phyloP scores from a whole-genome alignment of 257 asterid genomes.

The Craterostigma plantagineum region DNA sequence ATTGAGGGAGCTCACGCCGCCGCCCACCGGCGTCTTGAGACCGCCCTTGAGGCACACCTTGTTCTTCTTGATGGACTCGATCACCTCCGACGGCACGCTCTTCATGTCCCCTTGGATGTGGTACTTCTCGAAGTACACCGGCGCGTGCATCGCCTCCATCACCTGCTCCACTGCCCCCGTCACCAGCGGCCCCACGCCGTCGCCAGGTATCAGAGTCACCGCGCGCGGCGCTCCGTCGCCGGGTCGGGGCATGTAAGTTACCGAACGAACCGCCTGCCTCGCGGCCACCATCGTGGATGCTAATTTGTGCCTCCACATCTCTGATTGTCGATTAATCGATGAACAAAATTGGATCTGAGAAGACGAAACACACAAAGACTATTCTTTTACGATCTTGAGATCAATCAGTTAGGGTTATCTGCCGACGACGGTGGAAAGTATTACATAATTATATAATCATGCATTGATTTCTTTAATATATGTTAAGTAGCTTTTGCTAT shows the following conservation, averaged over 20 bases:
- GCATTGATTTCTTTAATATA: no score
- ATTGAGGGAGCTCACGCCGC: conserved; percentile 87
- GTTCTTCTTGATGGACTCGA: conserved; percentile 71
- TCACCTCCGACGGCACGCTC: conserved; percentile 43
- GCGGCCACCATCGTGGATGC: no score
- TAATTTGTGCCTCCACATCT: no score
- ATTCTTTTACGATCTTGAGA: no score
- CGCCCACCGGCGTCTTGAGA: conserved; percentile 80
- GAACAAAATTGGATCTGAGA: no score
- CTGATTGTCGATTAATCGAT: no score
- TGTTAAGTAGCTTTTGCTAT: no score
- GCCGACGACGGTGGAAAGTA: no score
- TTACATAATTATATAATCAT: no score
- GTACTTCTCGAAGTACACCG: conserved; percentile 68
- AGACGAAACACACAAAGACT: no score
- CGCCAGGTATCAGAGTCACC: conserved; percentile 83
- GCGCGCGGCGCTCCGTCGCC: conserved; percentile 80
- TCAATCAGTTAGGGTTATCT: no score
- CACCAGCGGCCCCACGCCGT: conserved; percentile 89
- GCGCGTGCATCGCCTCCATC: conserved; percentile 97
- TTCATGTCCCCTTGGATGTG: conserved; percentile 83
- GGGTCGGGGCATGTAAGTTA: conserved; percentile 94
- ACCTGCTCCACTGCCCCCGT: conserved; percentile 95
- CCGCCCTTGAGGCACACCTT: conserved; percentile 93
- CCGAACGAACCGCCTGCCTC: conserved; percentile 29